Evolutionary conservation across 2,329 filamentous ascomycete genomes (phyloP), one percentile per base, ranked within the genome.

Genomic region (Neofusicoccum umdonicola): DNA sequence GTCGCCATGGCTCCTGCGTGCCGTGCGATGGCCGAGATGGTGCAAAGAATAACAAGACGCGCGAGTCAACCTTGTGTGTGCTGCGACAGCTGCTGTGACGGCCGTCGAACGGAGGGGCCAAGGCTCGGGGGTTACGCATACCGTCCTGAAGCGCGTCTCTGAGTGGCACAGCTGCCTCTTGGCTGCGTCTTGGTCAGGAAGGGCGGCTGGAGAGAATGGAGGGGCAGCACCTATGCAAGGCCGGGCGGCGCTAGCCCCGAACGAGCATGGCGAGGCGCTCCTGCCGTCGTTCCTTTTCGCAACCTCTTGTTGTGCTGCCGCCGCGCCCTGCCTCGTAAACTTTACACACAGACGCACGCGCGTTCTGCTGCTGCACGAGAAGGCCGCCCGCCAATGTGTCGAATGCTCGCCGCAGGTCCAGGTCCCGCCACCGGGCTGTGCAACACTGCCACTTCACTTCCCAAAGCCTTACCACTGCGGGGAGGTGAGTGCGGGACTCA

Each of bases 201-300:
- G 56, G 42, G 41, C 9, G 56, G 41, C n/a, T 34, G 56, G 27
- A n/a, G n/a, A 45, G 56, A 60, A 60, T 60, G 56, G 56, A 60
- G 42, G 54, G 42, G 27, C 13, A 37, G 9, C 27, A 34, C 13
- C 37, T 44, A 60, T 60, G 56, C 42, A 60, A 60, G 56, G 56
- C 7, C 31, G 15, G 5, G 6, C 22, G 35, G 15, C 41, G 31
- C 42, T 47, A 37, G 31, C 5, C 54, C 41, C 8, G 42, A 60
- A 13, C 27, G 12, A 27, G 56, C 11, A 44, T 27, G 19, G 22
- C 11, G 4, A 7, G 0, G 13, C 5, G n/a, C 13, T 35, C 11
- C 9, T 19, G 22, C 19, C 11, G 41, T 44, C 15, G 41, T 22
- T 19, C 15, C 27, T 19, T 37, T 35, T n/a, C 27, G 13, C 56